phyloP scores from a whole-genome alignment of 768 basidiomycete genomes.

The Hygrophoropsis aurantiaca region DNA sequence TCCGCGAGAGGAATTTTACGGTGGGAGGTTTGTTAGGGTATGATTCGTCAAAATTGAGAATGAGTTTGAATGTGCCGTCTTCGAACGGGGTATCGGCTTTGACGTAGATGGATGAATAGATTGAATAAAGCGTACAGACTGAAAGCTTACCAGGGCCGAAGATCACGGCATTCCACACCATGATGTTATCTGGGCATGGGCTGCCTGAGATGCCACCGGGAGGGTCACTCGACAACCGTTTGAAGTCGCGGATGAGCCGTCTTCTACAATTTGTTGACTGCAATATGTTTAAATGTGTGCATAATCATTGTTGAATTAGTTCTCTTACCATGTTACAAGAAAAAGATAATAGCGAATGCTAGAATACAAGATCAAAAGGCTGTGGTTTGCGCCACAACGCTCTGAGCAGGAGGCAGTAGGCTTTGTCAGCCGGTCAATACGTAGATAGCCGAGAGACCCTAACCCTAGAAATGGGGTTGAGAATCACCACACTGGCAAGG shows the following conservation, averaged over 20 bases:
- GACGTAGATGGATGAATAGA: slow-evolving; percentile 1
- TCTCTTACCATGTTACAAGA: slow-evolving; percentile 3
- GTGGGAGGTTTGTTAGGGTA: slow-evolving; percentile 99
- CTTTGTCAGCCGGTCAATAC: slow-evolving; percentile 20
- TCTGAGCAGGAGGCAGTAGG: background rate
- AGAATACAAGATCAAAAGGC: slow-evolving; percentile 12
- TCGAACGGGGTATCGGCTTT: slow-evolving; percentile 98
- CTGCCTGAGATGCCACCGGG: slow-evolving; percentile 96
- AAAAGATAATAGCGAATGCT: background rate
- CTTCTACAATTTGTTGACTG: slow-evolving; percentile 94
- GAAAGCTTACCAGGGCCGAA: slow-evolving; percentile 88
- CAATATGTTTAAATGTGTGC: background rate
- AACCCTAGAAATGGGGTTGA: slow-evolving; percentile 16
- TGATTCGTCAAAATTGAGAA: slow-evolving; percentile 93
- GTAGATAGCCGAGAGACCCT: slow-evolving; percentile 9
- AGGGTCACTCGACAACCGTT: slow-evolving; percentile 90
- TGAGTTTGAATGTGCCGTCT: slow-evolving; percentile 97
- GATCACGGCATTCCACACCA: slow-evolving; percentile 99
- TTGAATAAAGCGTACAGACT: background rate
- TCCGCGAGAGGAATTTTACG: slow-evolving; percentile 93
- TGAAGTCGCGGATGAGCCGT: slow-evolving; percentile 97
- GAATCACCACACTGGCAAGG: background rate
- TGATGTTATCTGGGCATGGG: slow-evolving; percentile 97
- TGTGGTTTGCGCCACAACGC: slow-evolving; percentile 2
- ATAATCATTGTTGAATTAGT: background rate